These are phyloP conservation scores for Alternaria arbusti DNA, from an alignment of 2,329 filamentous ascomycete genomes.

Conservation along the genomic window DNA sequence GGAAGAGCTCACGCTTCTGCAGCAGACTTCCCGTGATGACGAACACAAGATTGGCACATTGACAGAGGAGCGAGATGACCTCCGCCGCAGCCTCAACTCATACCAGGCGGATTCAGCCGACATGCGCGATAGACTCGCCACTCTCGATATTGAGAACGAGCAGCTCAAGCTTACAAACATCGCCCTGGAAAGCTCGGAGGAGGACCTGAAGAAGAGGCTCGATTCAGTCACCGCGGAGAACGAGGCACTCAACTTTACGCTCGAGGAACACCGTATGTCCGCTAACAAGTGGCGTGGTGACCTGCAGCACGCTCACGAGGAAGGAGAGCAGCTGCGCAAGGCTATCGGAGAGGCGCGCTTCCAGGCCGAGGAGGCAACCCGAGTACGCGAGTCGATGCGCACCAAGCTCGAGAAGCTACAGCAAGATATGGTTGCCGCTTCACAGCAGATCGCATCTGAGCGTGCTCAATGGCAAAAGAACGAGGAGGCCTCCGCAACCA, in stretches of 20 bases:
- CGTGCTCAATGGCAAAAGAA: constrained; percentile 78
- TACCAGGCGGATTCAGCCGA: constrained; percentile 51
- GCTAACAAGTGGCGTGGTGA: constrained; percentile 66
- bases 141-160: constrained; percentile 64
- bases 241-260: constrained; percentile 64
- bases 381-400: constrained; percentile 82
- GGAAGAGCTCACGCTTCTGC: constrained; percentile 56
- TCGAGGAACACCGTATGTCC: constrained; percentile 69
- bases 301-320: constrained; percentile 58
- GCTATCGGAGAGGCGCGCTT: constrained; percentile 75
- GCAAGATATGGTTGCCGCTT: constrained; percentile 81
- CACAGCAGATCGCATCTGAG: constrained; percentile 81
- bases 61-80: constrained; percentile 51
- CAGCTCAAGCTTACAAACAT: constrained; percentile 57
- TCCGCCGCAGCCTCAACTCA: constrained; percentile 48
- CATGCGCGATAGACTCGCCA: constrained; percentile 58
- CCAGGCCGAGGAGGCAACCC: constrained; percentile 85
- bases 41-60: constrained; percentile 51
- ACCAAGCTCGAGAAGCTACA: constrained; percentile 84
- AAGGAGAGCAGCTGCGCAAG: constrained; percentile 73
- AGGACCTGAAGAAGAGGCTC: constrained; percentile 59
- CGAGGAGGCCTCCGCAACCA: constrained; percentile 63
- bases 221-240: constrained; percentile 65
- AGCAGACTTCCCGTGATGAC: constrained; percentile 52
- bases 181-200: constrained; percentile 43